Evolutionary conservation across 2,329 filamentous ascomycete species (phyloP).

Genomic region (Aciculosporium take): DNA sequence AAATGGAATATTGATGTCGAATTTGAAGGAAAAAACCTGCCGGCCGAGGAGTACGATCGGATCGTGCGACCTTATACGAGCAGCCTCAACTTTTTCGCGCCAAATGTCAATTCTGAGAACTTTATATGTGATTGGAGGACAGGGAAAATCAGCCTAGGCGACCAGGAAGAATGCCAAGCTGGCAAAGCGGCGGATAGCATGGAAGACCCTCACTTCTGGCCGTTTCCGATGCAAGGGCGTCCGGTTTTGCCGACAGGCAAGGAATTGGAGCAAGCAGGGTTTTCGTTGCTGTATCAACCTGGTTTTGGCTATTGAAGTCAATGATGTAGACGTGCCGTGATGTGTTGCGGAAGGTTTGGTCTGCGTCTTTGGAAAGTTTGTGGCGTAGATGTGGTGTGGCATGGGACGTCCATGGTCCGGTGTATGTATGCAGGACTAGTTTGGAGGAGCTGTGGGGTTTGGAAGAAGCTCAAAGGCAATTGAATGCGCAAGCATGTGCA

Average conservation of each 20-base stretch:
- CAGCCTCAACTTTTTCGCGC: constrained; percentile 44
- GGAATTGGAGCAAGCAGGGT: constrained; percentile 37
- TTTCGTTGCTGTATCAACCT: constrained; percentile 21
- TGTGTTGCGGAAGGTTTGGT: too few species aligned
- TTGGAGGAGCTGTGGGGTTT: too few species aligned
- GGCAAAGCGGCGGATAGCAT: constrained; percentile 21
- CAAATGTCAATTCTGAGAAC: constrained; percentile 33
- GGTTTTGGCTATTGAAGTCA: neutral
- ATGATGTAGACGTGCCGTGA: neutral
- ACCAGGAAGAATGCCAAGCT: constrained; percentile 6
- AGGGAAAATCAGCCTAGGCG: constrained; percentile 7
- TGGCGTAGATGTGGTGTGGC: too few species aligned
- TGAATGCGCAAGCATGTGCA: too few species aligned
- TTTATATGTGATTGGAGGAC: constrained; percentile 33
- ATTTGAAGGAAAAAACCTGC: constrained; percentile 19
- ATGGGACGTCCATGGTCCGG: too few species aligned
- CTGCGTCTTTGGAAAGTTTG: too few species aligned
- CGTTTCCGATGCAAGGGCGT: constrained; percentile 45
- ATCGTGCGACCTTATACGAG: constrained; percentile 32
- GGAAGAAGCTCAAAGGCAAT: too few species aligned
- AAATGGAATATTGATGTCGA: constrained; percentile 45
- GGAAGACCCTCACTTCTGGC: constrained; percentile 45
- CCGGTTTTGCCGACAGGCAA: constrained; percentile 35
- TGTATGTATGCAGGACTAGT: too few species aligned
- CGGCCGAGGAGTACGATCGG: constrained; percentile 23